A percentile compares a stretch with the other conserved stretches of the same genome.
phyloP scores from a whole-genome alignment of 495 filamentous ascomycete species.

The Friedmanniomyces simplex region DNA sequence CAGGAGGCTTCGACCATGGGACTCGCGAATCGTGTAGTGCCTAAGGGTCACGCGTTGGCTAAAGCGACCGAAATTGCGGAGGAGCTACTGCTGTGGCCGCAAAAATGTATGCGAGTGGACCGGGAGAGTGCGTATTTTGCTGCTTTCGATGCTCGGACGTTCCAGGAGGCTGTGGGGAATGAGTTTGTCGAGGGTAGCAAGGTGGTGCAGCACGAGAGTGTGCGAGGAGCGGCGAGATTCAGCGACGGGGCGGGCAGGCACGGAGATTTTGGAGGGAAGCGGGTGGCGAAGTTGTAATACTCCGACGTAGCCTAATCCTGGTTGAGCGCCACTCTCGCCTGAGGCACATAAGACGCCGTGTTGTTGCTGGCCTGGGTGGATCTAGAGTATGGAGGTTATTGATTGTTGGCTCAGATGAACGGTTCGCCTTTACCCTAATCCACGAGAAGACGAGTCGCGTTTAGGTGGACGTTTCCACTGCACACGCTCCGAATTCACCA shows the following conservation, averaged over 20 bases:
- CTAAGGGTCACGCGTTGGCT: slow-evolving; percentile 37
- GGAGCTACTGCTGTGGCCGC: slow-evolving; percentile 37
- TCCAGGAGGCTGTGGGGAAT: slow-evolving; percentile 36
- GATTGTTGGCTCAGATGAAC: too few species aligned
- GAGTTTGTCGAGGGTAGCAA: slow-evolving; percentile 36
- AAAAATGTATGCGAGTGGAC: slow-evolving; percentile 36
- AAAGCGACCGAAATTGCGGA: slow-evolving; percentile 35
- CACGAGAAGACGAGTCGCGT: too few species aligned
- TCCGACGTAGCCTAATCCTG: too few species aligned
- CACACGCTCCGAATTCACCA: too few species aligned
- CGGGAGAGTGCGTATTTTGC: slow-evolving; percentile 31
- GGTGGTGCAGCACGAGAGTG: slow-evolving; percentile 33
- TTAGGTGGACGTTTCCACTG: too few species aligned
- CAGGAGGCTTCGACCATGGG: slow-evolving; percentile 40
- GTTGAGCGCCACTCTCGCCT: too few species aligned
- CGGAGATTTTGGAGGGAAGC: slow-evolving; percentile 29
- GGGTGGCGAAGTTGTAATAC: slow-evolving; percentile 2
- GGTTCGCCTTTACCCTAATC: too few species aligned
- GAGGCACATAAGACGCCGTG: too few species aligned
- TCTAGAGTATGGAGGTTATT: too few species aligned
- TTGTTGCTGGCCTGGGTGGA: too few species aligned
- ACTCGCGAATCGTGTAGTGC: slow-evolving; percentile 39
- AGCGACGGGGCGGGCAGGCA: slow-evolving; percentile 34
- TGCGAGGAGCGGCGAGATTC: slow-evolving; percentile 36
- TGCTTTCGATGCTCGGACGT: slow-evolving; percentile 34